Evolutionary conservation across 2,329 filamentous ascomycete species (phyloP).

Genomic region (Xylaria hypoxylon): DNA sequence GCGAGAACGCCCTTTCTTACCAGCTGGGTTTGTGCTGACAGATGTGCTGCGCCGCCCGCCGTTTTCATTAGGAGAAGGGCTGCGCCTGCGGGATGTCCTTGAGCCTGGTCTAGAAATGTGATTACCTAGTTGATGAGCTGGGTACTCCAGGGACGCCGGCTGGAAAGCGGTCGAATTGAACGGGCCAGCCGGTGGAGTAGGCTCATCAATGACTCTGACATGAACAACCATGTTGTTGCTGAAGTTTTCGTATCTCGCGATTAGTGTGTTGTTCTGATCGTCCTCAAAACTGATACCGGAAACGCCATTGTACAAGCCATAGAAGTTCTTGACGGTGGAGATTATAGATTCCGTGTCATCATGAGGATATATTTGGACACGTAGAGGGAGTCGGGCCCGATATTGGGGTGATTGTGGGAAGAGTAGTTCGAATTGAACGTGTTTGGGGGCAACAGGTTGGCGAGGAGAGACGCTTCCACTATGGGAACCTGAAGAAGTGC

Average conservation of each 20-base stretch:
- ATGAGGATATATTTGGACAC: conserved; percentile 91
- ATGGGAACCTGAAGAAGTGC: conserved; percentile 54
- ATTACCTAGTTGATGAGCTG: conserved; percentile 65
- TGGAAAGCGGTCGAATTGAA: conserved; percentile 67
- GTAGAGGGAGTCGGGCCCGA: conserved; percentile 82
- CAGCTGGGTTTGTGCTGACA: conserved; percentile 63
- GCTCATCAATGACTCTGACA: conserved; percentile 82
- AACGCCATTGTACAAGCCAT: conserved; percentile 87
- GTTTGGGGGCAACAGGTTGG: conserved; percentile 69
- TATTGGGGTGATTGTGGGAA: conserved; percentile 75
- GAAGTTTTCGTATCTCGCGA: conserved; percentile 97
- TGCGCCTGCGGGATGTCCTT: conserved; percentile 78
- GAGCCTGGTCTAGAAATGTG: conserved; percentile 76
- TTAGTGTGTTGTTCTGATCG: conserved; percentile 86
- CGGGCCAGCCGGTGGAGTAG: conserved; percentile 57
- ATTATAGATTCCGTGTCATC: conserved; percentile 98
- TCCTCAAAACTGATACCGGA: conserved; percentile 97
- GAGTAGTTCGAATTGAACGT: conserved; percentile 82
- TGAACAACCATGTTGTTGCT: conserved; percentile 92
- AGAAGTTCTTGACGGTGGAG: conserved; percentile 98
- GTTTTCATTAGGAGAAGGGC: conserved; percentile 76
- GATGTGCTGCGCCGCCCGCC: conserved; percentile 83
- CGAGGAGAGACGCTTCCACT: conserved; percentile 61
- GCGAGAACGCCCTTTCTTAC: conserved; percentile 76
- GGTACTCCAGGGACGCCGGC: conserved; percentile 63